A percentile compares a stretch with the other conserved stretches of the same genome.
These are phyloP conservation scores for Phytophthora uliginosa DNA, from an alignment of 352 stramenopile species.

Conservation along the genomic window DNA sequence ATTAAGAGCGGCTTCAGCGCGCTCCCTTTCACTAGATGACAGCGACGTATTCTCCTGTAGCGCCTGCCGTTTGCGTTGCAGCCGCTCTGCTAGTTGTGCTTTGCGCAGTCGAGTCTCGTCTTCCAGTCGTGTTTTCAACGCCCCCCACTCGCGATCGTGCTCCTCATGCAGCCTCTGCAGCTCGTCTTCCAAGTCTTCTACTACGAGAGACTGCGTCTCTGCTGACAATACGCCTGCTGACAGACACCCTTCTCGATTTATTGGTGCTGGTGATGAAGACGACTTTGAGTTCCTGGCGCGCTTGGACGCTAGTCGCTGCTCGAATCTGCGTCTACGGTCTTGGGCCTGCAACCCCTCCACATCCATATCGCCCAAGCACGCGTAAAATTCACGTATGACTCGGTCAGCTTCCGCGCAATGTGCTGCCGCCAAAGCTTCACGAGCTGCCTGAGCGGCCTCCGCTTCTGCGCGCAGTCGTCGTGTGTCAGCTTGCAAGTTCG, in stretches of 20 bases:
- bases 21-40: constrained; percentile 16
- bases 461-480: constrained; percentile 22
- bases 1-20: constrained; percentile 22
- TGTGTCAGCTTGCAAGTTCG: constrained; percentile 18
- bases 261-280: neutral
- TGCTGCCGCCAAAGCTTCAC: constrained; percentile 33
- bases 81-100: constrained; percentile 38
- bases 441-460: constrained; percentile 38
- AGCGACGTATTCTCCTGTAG: constrained; percentile 21
- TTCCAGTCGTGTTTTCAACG: constrained; percentile 35
- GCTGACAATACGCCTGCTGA: constrained; percentile 1
- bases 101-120: constrained; percentile 46
- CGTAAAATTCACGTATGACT: constrained; percentile 38
- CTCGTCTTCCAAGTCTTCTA: constrained; percentile 31
- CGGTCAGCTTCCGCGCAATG: constrained; percentile 40
- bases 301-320: constrained; percentile 35
- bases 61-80: constrained; percentile 42
- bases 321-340: constrained; percentile 30
- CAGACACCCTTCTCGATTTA: neutral
- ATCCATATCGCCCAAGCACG: constrained; percentile 24
- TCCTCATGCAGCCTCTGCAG: constrained; percentile 44
- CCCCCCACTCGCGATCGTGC: constrained; percentile 45
- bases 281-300: constrained; percentile 4
- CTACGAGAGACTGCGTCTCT: constrained; percentile 11
- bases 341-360: constrained; percentile 19